A percentile compares a stretch with the other conserved stretches of the same genome.
Conservation (phyloP, 2,329 filamentous ascomycete genomes). For the Pseudogymnoascus sp. region DNA sequence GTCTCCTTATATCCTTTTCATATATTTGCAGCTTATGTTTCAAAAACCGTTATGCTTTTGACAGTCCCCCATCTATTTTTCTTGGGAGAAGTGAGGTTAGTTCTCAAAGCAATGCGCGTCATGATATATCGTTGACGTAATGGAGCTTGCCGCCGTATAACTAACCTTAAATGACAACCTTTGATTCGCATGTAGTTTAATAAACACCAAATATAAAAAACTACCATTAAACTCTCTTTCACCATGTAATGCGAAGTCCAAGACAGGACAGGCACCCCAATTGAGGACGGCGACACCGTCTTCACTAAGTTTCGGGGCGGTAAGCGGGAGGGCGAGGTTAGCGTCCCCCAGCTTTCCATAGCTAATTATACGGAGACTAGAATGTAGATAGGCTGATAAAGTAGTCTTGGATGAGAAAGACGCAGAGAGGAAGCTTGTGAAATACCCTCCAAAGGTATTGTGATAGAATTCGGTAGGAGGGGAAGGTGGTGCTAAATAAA, state of each 20-base stretch:
- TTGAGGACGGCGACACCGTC: conserved; percentile 36
- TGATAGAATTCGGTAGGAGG: background rate
- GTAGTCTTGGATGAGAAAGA: conserved; percentile 33
- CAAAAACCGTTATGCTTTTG: background rate
- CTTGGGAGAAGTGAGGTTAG: background rate
- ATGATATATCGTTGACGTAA: background rate
- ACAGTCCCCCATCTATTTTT: background rate
- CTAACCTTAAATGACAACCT: background rate
- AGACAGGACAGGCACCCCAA: conserved; percentile 35
- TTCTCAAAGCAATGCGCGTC: background rate
- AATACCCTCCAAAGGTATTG: conserved; percentile 38
- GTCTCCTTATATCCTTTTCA: background rate
- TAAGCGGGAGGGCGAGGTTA: conserved; percentile 34
- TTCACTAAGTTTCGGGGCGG: conserved; percentile 37
- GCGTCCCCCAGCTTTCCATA: conserved; percentile 11
- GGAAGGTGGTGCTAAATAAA: background rate
- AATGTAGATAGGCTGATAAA: conserved; percentile 31
- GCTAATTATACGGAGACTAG: background rate
- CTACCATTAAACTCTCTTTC: background rate
- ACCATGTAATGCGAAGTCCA: conserved; percentile 2
- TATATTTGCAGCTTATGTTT: background rate
- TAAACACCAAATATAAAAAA: background rate
- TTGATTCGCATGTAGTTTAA: no score
- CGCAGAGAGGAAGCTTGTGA: conserved; percentile 33
- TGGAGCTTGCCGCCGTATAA: background rate